Evolutionary conservation across 352 stramenopile species (phyloP), one percentile per base, ranked within the genome.

Genomic region (Pythium phragmitis): DNA sequence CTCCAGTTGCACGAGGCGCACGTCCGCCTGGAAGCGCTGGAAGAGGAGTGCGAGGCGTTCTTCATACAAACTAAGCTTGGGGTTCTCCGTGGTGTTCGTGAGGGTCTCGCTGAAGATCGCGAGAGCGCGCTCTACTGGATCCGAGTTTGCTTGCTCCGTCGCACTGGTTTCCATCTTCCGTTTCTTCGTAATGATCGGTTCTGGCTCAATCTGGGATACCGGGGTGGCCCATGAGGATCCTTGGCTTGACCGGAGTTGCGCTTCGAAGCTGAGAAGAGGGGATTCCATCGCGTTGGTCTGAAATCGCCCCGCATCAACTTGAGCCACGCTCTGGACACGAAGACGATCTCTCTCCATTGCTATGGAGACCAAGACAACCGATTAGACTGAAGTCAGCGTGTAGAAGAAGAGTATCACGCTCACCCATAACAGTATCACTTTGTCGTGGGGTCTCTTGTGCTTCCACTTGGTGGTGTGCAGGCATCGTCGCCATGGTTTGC

Each of bases 1-100:
- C 37, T 68, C 62, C 16, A 68, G 47, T 57, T 68, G 33, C 12
- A 68, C 26, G 2, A 68, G 30, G 26, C 62, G 53, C 33, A 68
- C 28, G 33, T 68, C 62, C 19, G 62, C 62, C 58, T 58, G 43
- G 37, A 68, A 68, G 23, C 62, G 53, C 2, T 56, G 28, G 47
- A 68, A 57, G 14, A 68, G 36, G 33, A 61, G 54, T 13, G 30
- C 9, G 14, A 68, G 42, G 34, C 62, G 52, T 5, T 62, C 43
- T 39, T 52, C 45, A 59, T 52, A 30, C 26, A 59, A 41, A 1
- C 26, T 13, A 4, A 23, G 21, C n/a, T 46, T 36, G 5, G 43
- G 6, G 7, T 11, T 49, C 36, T 16, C 47, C 8, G 7, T 16
- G 33, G n/a, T 17, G 17, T 30, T 41, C 14, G 13, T 41, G 26